Evolutionary conservation across 192 early-diverging fungal genomes (phyloP), one percentile per base, ranked within the genome.

Genomic region (Coemansia guatemalensis): DNA sequence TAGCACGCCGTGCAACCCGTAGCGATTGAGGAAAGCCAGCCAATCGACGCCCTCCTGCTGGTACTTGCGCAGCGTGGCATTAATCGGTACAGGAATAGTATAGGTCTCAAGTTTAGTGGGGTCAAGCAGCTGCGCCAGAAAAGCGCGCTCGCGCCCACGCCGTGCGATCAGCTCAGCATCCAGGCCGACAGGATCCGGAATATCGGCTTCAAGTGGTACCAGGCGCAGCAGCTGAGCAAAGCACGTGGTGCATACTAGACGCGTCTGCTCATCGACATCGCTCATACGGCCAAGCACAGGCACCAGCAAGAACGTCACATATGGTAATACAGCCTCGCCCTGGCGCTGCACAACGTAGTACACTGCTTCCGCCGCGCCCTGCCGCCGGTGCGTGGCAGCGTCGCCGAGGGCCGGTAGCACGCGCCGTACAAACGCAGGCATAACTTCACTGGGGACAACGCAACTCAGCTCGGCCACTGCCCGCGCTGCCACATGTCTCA

Each of bases 31-130:
- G 71, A 99, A 99, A 14, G 94, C 93, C 58, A 99, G 80, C 97
- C 97, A 99, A 83, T 91, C 95, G 32, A 99, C 92, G 51, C 97
- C 97, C 60, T 98, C 97, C 73, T 96, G 94, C 73, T 99, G 97
- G 81, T 99, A 99, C 77, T 88, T 86, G 56, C 97, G 82, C 62
- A 99, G 75, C 60, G 95, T 92, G 0, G 95, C 97, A 32, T 93
- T 93, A 77, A 99, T 91, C n/a, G 80, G 86, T 32, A 93, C 88
- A 0, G 95, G 94, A 23, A 99, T 86, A 20, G 81, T 63, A 77
- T 91, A 96, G n/a, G 87, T 84, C 56, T 96, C 92, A 8, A 97
- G 81, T 61, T 94, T 92, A 14, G 88, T 85, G 57, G 88, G 87
- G 52, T 96, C 97, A 58, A 98, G 74, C 35, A 99, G 85, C 80